Conservation (phyloP, 1,139 yeast genomes). For the Magnusiomyces fungicola region DNA sequence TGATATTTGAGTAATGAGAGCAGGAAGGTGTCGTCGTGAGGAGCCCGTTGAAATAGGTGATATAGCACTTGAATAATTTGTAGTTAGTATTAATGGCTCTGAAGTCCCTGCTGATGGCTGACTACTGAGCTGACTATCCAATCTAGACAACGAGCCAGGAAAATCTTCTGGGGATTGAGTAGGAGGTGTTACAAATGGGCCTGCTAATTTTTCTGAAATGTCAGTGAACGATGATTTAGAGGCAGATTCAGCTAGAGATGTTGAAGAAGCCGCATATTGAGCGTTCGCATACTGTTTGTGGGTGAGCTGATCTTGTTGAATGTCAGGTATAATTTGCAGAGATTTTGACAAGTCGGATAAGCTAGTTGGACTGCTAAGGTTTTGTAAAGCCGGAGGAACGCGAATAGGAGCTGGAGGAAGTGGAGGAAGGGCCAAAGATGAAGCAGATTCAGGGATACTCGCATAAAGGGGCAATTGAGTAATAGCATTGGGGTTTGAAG, state of each 20-base stretch:
- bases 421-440: not conserved
- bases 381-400: too few species aligned
- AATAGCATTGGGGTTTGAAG: too few species aligned
- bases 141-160: too few species aligned
- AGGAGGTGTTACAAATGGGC: not conserved
- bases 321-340: not conserved
- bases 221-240: not conserved
- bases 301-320: not conserved
- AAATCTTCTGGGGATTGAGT: not conserved
- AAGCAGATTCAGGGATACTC: not conserved
- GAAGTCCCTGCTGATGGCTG: too few species aligned
- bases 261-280: not conserved
- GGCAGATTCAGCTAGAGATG: not conserved
- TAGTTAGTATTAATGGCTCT: too few species aligned
- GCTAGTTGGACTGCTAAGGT: too few species aligned
- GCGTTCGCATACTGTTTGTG: not conserved
- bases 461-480: not conserved
- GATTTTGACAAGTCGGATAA: too few species aligned
- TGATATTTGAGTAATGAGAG: too few species aligned
- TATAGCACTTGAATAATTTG: too few species aligned
- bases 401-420: not conserved
- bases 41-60: too few species aligned
- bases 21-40: too few species aligned
- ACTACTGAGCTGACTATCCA: too few species aligned
- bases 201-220: not conserved